phyloP scores from a whole-genome alignment of 192 early-diverging fungal species.

The Helicostylum pulchrum region DNA sequence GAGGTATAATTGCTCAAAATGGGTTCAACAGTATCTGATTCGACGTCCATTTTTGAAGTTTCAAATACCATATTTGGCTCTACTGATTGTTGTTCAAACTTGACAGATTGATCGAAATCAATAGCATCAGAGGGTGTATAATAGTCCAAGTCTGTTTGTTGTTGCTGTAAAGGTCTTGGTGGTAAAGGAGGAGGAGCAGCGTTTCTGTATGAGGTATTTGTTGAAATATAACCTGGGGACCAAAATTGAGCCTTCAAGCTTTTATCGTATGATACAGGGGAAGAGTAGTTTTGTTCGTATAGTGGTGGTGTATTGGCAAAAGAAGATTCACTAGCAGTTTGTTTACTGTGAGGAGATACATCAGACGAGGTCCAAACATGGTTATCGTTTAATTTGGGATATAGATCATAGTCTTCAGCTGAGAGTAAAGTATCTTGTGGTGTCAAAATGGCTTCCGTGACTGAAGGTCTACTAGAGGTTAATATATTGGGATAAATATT shows the following conservation, averaged over 20 bases:
- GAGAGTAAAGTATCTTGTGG: neutral
- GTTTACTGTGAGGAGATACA: neutral
- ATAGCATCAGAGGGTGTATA: conserved; percentile 8
- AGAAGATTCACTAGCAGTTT: neutral
- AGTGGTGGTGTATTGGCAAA: neutral
- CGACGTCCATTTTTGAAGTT: conserved; percentile 2
- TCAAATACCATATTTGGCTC: conserved; percentile 15
- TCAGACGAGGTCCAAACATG: neutral
- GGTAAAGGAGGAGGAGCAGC: neutral
- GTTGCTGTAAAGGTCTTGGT: neutral
- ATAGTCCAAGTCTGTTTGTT: neutral
- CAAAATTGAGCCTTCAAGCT: neutral
- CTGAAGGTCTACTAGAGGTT: neutral
- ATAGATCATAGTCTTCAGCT: neutral
- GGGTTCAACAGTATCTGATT: neutral
- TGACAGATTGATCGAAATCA: neutral
- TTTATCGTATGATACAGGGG: neutral
- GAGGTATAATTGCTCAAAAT: neutral
- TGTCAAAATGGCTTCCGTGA: neutral
- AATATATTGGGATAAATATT: conserved; percentile 20
- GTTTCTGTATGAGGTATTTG: neutral
- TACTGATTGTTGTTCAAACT: neutral
- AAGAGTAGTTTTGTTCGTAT: neutral
- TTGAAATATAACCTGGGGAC: neutral
- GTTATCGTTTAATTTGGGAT: neutral